phyloP scores from a whole-genome alignment of 2,329 filamentous ascomycete genomes.

The Penicillium aurantiogriseum region DNA sequence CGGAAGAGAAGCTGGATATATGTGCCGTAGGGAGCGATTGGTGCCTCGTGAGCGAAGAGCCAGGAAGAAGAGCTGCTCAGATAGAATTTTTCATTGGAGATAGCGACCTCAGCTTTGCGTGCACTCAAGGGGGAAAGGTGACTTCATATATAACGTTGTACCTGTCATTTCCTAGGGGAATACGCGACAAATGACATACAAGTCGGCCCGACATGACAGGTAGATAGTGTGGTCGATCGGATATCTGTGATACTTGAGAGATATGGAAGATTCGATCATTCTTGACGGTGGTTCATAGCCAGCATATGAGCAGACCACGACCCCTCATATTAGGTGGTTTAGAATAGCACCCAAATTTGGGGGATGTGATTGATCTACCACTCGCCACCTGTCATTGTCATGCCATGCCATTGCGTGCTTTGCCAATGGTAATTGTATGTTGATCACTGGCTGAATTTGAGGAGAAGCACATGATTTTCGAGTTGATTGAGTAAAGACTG shows the following conservation, averaged over 20 bases:
- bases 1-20: not conserved
- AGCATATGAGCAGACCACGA: not conserved
- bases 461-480: not conserved
- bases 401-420: not conserved
- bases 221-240: not conserved
- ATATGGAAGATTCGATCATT: not conserved
- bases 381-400: not conserved
- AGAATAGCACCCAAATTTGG: not conserved
- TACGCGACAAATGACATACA: not conserved
- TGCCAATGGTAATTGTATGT: not conserved
- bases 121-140: not conserved
- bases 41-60: not conserved
- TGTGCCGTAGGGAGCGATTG: too few relatives aligned
- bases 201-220: not conserved
- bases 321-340: not conserved
- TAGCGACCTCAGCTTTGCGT: not conserved
- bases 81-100: not conserved
- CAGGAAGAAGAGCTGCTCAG: not conserved
- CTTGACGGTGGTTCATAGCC: not conserved
- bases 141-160: not conserved
- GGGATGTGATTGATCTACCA: constrained; percentile 4
- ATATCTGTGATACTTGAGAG: not conserved
- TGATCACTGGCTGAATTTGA: not conserved
- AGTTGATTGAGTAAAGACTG: not conserved
- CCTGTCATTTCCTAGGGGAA: not conserved